phyloP scores from a whole-genome alignment of 2,329 filamentous ascomycete genomes.

The Tolypocladium album region DNA sequence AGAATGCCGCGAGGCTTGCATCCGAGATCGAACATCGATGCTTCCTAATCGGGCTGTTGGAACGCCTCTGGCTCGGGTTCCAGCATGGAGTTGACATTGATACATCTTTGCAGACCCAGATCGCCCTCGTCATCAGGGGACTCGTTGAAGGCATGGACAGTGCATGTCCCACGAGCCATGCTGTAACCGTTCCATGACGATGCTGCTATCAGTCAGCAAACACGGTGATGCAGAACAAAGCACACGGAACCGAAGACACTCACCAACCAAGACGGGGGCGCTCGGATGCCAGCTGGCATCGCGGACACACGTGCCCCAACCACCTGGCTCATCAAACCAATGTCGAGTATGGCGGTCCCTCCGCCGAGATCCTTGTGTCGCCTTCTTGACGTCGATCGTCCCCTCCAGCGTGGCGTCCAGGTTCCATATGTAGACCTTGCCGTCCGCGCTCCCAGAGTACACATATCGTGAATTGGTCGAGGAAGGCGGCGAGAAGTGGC shows the following conservation, averaged over 20 bases:
- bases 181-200: conserved; percentile 76
- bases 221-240: not conserved
- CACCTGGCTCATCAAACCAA: conserved; percentile 43
- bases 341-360: conserved; percentile 41
- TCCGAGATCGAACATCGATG: not conserved
- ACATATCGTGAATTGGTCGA: conserved; percentile 88
- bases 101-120: conserved; percentile 41
- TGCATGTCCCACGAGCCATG: conserved; percentile 63
- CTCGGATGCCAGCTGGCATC: conserved; percentile 88
- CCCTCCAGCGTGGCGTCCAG: conserved; percentile 76
- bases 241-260: conserved; percentile 14
- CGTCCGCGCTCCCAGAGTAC: conserved; percentile 83
- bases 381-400: conserved; percentile 64
- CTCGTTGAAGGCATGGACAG: conserved; percentile 69
- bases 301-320: conserved; percentile 70
- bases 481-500: conserved; percentile 82
- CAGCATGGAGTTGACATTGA: conserved; percentile 54
- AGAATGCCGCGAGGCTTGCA: not conserved
- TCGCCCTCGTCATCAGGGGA: conserved; percentile 53
- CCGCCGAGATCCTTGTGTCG: conserved; percentile 54
- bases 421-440: conserved; percentile 86
- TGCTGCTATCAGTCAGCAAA: conserved; percentile 39
- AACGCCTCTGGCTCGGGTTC: conserved; percentile 22
- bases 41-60: conserved; percentile 1
- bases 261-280: conserved; percentile 64